A percentile compares a stretch with the other conserved stretches of the same genome.
These are phyloP conservation scores for Fusarium begoniae DNA, from an alignment of 2,329 filamentous ascomycete species.

Conservation along the genomic window DNA sequence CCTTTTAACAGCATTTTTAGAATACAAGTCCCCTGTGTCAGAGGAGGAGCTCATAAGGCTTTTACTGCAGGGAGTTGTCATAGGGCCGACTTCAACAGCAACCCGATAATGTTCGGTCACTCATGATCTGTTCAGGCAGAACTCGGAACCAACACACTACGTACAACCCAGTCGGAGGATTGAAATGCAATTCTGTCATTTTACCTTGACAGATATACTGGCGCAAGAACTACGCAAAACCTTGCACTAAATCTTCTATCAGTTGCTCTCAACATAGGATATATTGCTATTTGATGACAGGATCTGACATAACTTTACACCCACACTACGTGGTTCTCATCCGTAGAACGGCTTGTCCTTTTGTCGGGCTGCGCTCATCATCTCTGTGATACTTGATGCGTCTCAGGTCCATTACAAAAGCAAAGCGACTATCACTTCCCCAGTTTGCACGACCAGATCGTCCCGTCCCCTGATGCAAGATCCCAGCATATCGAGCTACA, in stretches of 20 bases:
- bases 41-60: background rate
- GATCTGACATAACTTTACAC: background rate
- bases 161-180: background rate
- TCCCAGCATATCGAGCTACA: slow-evolving; percentile 25
- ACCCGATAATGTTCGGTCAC: slow-evolving; percentile 2
- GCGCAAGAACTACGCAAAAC: background rate
- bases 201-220: background rate
- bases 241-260: background rate
- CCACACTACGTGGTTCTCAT: background rate
- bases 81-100: slow-evolving; percentile 5
- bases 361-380: background rate
- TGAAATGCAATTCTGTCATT: background rate
- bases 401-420: slow-evolving; percentile 12
- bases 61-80: background rate
- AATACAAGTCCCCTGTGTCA: slow-evolving; percentile 9
- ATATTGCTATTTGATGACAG: background rate
- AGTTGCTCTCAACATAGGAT: background rate
- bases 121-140: slow-evolving; percentile 17
- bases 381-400: slow-evolving; percentile 18
- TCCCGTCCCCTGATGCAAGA: slow-evolving; percentile 37
- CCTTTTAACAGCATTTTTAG: slow-evolving; percentile 1
- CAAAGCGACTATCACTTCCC: slow-evolving; percentile 18
- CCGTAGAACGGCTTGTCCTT: background rate
- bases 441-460: slow-evolving; percentile 33
- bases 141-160: background rate